Percentiles rank a stretch among this genome's conserved stretches.
Evolutionary conservation across 768 basidiomycete species (phyloP).

Genomic region (Pisolithus orientalis): DNA sequence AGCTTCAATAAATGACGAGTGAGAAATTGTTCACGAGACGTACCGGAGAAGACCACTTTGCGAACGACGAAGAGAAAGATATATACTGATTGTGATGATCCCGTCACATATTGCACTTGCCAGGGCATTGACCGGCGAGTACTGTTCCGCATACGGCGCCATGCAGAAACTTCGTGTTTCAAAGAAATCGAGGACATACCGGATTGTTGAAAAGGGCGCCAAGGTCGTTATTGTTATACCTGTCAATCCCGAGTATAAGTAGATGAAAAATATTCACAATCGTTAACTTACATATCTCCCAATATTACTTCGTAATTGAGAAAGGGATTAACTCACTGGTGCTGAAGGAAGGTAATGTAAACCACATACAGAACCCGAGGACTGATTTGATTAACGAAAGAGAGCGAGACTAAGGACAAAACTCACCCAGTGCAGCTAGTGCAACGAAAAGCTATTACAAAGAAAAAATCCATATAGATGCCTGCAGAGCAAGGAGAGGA

Average conservation of each 20-base stretch:
- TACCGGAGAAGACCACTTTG: constrained; percentile 10
- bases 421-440: constrained; percentile 10
- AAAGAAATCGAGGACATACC: neutral
- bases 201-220: neutral
- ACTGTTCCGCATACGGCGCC: constrained; percentile 1
- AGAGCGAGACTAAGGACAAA: neutral
- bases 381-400: neutral
- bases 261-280: neutral
- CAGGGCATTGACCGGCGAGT: constrained; percentile 3
- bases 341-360: neutral
- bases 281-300: neutral
- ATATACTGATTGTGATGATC: constrained; percentile 13
- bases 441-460: constrained; percentile 3
- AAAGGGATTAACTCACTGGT: neutral
- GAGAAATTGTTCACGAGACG: neutral
- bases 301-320: neutral
- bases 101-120: constrained; percentile 16
- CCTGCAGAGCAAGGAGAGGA: neutral
- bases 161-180: neutral
- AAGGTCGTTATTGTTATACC: neutral
- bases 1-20: neutral
- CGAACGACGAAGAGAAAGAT: constrained; percentile 10
- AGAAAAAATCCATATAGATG: neutral
- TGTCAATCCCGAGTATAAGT: neutral
- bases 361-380: neutral